These are phyloP conservation scores for Cystobasidium pallidum DNA, from an alignment of 1,284 basidiomycete genomes.

Conservation along the genomic window DNA sequence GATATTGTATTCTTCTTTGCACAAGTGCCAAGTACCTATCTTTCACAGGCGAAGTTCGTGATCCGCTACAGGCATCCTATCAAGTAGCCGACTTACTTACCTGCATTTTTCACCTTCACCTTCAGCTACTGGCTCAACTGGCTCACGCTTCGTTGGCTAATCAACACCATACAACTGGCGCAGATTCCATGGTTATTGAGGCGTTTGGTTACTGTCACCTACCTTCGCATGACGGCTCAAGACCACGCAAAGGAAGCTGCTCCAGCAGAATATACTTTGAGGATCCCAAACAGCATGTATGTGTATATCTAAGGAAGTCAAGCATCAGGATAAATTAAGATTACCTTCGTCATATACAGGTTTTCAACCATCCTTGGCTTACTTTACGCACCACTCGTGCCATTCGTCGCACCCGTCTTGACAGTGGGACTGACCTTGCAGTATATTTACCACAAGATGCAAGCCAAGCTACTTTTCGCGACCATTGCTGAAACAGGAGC, in stretches of 20 bases:
- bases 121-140: slow-evolving; percentile 44
- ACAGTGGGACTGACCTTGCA: slow-evolving; percentile 18
- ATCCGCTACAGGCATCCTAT: not conserved
- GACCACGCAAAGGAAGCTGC: slow-evolving; percentile 6
- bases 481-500: slow-evolving; percentile 30
- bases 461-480: slow-evolving; percentile 26
- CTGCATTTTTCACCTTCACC: not conserved
- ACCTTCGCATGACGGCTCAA: slow-evolving; percentile 16
- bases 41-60: slow-evolving; percentile 36
- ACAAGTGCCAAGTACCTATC: slow-evolving; percentile 31
- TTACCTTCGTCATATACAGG: slow-evolving; percentile 10
- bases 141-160: slow-evolving; percentile 39
- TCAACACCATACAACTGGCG: slow-evolving; percentile 23
- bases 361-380: slow-evolving; percentile 26
- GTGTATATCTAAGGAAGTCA: no score
- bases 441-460: slow-evolving; percentile 33
- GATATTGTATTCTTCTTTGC: slow-evolving; percentile 36
- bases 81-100: not conserved
- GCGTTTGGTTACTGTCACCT: not conserved
- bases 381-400: slow-evolving; percentile 35
- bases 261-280: slow-evolving; percentile 32
- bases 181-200: slow-evolving; percentile 23
- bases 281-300: slow-evolving; percentile 24
- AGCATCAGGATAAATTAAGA: no score
- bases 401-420: slow-evolving; percentile 31